Conservation (phyloP, 768 basidiomycete genomes). For the Dioszegia crocea region DNA sequence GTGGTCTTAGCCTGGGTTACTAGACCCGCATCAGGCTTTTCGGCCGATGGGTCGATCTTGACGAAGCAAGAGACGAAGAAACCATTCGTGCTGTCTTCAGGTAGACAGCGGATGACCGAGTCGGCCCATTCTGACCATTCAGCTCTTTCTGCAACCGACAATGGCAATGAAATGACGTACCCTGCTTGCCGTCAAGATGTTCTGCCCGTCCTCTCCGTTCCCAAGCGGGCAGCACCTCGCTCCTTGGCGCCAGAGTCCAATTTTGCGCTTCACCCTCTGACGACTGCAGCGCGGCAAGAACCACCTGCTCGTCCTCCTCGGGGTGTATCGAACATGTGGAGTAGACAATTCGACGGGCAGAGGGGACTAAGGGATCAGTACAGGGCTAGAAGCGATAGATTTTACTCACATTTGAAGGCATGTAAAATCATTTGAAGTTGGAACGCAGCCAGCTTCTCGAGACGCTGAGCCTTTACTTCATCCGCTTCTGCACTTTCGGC, state of each 20-base stretch:
- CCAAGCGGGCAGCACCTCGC: slow-evolving; percentile 76
- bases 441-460: slow-evolving; percentile 79
- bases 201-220: slow-evolving; percentile 68
- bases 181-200: slow-evolving; percentile 58
- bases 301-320: slow-evolving; percentile 88
- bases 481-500: slow-evolving; percentile 54
- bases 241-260: slow-evolving; percentile 66
- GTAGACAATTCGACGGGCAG: slow-evolving; percentile 77
- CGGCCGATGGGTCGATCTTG: slow-evolving; percentile 9
- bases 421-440: slow-evolving; percentile 88
- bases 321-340: slow-evolving; percentile 96
- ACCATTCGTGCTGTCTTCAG: slow-evolving; percentile 79
- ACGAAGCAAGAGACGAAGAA: slow-evolving; percentile 98
- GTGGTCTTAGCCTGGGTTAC: neutral
- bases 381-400: neutral
- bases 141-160: neutral
- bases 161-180: slow-evolving; percentile 50
- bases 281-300: slow-evolving; percentile 66
- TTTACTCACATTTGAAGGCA: slow-evolving; percentile 79
- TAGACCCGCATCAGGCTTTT: no score
- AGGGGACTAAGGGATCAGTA: slow-evolving; percentile 60
- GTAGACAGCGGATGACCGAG: slow-evolving; percentile 46
- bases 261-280: slow-evolving; percentile 61
- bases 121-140: slow-evolving; percentile 54
- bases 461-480: slow-evolving; percentile 57